Evolutionary conservation across 1,284 basidiomycete genomes (phyloP).

Genomic region (Melampsora occidentalis): DNA sequence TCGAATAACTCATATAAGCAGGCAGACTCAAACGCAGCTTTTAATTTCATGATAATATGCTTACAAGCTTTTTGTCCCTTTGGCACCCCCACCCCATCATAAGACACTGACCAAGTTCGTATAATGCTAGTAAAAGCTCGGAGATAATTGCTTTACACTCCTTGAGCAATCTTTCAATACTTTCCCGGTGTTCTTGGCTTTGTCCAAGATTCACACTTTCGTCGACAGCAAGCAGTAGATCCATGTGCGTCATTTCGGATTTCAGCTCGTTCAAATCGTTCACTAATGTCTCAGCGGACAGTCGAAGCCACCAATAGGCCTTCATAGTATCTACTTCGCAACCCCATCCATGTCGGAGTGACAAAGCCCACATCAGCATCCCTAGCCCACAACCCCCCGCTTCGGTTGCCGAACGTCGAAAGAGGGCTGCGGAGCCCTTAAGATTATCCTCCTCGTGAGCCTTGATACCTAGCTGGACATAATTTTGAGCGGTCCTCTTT

Average conservation of each 20-base stretch:
- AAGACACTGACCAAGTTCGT: constrained; percentile 43
- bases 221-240: constrained; percentile 16
- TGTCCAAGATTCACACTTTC: constrained; percentile 2
- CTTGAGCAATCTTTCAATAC: neutral
- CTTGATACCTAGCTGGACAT: constrained; percentile 23
- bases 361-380: constrained; percentile 41
- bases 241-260: constrained; percentile 22
- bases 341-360: constrained; percentile 41
- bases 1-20: neutral
- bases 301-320: constrained; percentile 36
- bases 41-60: neutral
- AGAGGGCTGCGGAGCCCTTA: constrained; percentile 25
- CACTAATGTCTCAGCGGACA: constrained; percentile 27
- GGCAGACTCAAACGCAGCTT: neutral
- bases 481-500: neutral
- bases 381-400: constrained; percentile 33
- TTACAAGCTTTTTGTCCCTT: constrained; percentile 33
- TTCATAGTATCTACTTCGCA: constrained; percentile 32
- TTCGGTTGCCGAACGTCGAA: constrained; percentile 28
- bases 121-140: constrained; percentile 29
- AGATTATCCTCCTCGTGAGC: constrained; percentile 39
- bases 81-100: constrained; percentile 41
- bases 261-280: constrained; percentile 16
- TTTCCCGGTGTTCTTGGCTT: neutral
- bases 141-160: constrained; percentile 30